These are phyloP conservation scores for Coelastrella sp. DNA, from an alignment of 139 green algal genomes.

Conservation along the genomic window DNA sequence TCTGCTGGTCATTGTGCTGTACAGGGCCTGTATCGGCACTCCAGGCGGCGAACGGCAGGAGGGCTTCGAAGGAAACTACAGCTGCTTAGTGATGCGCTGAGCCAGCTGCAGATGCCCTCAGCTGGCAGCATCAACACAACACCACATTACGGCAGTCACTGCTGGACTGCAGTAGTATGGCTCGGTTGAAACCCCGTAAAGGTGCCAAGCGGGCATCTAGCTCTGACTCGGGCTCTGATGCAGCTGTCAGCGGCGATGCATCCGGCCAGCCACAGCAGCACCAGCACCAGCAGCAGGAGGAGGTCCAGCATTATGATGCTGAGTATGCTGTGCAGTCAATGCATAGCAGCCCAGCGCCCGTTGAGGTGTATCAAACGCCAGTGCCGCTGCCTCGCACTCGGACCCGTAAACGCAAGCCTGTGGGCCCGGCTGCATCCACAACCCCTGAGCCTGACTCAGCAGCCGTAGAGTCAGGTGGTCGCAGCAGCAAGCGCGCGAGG, in stretches of 20 bases:
- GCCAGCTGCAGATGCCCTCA: no score
- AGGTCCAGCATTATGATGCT: neutral
- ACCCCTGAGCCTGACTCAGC: neutral
- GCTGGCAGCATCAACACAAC: no score
- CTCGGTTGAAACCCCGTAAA: constrained; percentile 5
- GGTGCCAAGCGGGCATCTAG: neutral
- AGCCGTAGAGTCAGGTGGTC: neutral
- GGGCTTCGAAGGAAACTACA: no score
- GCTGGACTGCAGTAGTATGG: neutral
- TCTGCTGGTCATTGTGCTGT: no score
- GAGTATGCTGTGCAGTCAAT: neutral
- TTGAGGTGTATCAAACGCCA: neutral
- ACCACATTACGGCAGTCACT: no score
- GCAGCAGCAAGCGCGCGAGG: neutral
- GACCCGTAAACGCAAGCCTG: neutral
- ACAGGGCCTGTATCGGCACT: no score
- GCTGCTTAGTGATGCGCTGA: no score
- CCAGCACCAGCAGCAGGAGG: neutral
- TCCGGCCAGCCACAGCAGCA: neutral
- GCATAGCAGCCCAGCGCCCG: neutral
- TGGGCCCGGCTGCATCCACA: neutral
- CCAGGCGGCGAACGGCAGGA: no score
- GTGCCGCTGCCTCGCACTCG: neutral
- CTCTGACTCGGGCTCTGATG: neutral
- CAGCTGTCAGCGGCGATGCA: neutral